A percentile compares a stretch with the other conserved stretches of the same genome.
Evolutionary conservation across 176 grass and related monocot species (phyloP).

Genomic region (Carex scoparia): DNA sequence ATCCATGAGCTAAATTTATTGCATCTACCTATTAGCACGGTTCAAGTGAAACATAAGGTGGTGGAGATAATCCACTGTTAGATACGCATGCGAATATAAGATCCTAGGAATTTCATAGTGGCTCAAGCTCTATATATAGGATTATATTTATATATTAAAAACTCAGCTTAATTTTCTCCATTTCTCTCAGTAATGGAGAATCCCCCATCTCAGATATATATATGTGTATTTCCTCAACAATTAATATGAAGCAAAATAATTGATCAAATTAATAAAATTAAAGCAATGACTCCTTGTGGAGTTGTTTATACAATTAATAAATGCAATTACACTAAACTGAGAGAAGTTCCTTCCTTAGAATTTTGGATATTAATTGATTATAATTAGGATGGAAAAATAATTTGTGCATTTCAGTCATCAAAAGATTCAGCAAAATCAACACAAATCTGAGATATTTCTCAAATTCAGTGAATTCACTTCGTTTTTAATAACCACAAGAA

Average conservation of each 20-base stretch:
- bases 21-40: background rate
- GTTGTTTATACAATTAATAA: too few relatives aligned
- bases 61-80: background rate
- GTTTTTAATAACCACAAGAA: too few relatives aligned
- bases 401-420: too few relatives aligned
- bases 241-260: background rate
- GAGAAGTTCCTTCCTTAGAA: too few relatives aligned
- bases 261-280: too few relatives aligned
- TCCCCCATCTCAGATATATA: background rate
- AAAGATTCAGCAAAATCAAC: too few relatives aligned
- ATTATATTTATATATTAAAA: background rate
- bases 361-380: too few relatives aligned
- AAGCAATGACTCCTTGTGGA: too few relatives aligned
- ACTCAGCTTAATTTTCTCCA: background rate
- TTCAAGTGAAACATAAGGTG: background rate
- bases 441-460: too few relatives aligned
- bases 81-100: background rate
- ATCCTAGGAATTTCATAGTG: background rate
- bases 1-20: background rate
- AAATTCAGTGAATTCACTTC: too few relatives aligned
- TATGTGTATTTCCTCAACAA: background rate
- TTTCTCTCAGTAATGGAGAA: background rate
- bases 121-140: background rate
- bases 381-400: too few relatives aligned
- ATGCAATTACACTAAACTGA: too few relatives aligned